These are phyloP conservation scores for Cyphellophora europaea DNA, from an alignment of 2,329 filamentous ascomycete species.

Conservation along the genomic window DNA sequence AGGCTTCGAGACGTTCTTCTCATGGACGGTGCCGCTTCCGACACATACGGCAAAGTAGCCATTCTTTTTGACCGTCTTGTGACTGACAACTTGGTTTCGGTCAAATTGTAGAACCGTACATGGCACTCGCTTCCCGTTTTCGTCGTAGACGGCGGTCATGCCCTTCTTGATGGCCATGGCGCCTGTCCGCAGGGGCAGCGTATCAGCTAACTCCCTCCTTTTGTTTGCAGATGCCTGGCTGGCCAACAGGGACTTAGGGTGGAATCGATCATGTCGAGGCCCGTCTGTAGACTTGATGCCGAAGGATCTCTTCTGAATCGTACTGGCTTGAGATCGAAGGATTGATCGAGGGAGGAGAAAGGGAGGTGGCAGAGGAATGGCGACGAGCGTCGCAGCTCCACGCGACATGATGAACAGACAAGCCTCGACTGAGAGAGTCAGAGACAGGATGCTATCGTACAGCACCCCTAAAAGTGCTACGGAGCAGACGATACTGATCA, in stretches of 20 bases:
- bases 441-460: too few relatives aligned
- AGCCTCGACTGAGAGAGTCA: too few relatives aligned
- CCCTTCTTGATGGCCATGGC: conserved; percentile 85
- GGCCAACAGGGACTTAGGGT: conserved; percentile 41
- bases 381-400: conserved; percentile 9
- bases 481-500: too few relatives aligned
- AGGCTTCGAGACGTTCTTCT: conserved; percentile 70
- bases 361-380: conserved; percentile 15
- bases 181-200: conserved; percentile 62
- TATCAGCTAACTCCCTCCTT: conserved; percentile 41
- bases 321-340: conserved; percentile 15
- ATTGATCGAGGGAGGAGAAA: conserved; percentile 20
- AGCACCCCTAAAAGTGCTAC: too few relatives aligned
- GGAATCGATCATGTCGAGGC: conserved; percentile 43
- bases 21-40: conserved; percentile 64
- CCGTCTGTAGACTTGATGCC: conserved; percentile 50
- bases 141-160: conserved; percentile 84
- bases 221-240: conserved; percentile 50
- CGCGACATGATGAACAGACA: conserved; percentile 17
- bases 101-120: conserved; percentile 94
- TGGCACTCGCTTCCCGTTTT: conserved; percentile 62
- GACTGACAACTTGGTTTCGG: conserved; percentile 76
- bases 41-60: conserved; percentile 94
- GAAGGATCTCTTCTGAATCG: conserved; percentile 29
- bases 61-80: conserved; percentile 70